Evolutionary conservation across 768 basidiomycete genomes (phyloP), one percentile per base, ranked within the genome.

Genomic region (Boletellus sp.): DNA sequence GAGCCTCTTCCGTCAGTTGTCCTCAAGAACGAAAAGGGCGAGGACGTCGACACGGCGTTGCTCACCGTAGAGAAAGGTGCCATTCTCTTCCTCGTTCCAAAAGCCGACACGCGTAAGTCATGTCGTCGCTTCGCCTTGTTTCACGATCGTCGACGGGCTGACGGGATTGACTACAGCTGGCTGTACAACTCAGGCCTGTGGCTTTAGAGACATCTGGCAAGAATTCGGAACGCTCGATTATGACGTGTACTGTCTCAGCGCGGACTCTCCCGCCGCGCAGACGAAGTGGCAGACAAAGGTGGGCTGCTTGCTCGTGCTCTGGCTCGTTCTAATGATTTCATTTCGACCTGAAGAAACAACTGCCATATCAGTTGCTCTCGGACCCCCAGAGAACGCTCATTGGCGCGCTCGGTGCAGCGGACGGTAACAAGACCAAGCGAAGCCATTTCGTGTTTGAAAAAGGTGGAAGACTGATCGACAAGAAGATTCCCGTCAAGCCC

Each of bases 371-470:
- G 3, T 74, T 96, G 1, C 76, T 98, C 26, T 95, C 90, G 6
- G 94, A 98, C 66, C 90, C 86, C n/a, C 82, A 92, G 64, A 81
- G 85, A 41, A 65, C 75, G 20, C 75, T 97, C 26, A 90, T 97
- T 56, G 76, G 78, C 31, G 87, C 83, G 3, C 77, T 98, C 23
- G 94, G 94, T 15, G 90, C 90, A 13, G 84, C 78, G 0, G 80
- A 80, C 32, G 84, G 84, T 9, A 88, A 85, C 32, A 89, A 82
- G 73, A 91, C 90, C 45, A 90, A 90, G 72, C 82, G 94, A 13
- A 93, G 90, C 56, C 93, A 95, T 68, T 96, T 95, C 68, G 81
- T 97, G 58, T 95, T 97, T 58, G 89, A 83, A 57, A 88, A 90
- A 67, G 93, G 91, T 6, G 94, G 94, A 1, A 90, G 90, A 67